Conservation (phyloP, 768 basidiomycete species). For the Phylloporus sp. region DNA sequence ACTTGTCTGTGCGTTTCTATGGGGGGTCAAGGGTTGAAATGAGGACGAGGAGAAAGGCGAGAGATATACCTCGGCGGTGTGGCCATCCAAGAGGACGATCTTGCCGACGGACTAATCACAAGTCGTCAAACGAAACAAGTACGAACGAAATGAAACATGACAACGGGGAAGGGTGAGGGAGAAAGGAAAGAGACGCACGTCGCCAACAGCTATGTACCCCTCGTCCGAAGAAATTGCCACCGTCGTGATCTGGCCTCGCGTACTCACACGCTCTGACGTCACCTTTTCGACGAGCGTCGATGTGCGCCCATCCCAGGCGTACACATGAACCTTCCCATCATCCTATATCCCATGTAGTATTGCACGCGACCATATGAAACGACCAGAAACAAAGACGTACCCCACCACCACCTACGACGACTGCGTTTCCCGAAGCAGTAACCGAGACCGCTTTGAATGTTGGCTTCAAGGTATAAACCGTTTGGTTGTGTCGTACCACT, state of each 20-base stretch:
- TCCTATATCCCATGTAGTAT: conserved; percentile 24
- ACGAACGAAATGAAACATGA: not conserved
- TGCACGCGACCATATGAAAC: not conserved
- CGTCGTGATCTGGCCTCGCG: conserved; percentile 55
- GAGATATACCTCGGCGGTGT: conserved; percentile 46
- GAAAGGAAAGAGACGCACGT: conserved; percentile 47
- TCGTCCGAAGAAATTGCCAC: conserved; percentile 81
- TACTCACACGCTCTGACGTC: conserved; percentile 59
- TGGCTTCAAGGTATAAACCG: conserved; percentile 50
- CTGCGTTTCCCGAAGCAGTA: conserved; percentile 43
- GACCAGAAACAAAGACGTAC: conserved; percentile 36
- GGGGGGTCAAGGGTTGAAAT: not conserved
- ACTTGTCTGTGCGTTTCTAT: conserved; percentile 66
- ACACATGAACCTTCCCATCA: conserved; percentile 73
- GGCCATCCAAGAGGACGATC: conserved; percentile 70
- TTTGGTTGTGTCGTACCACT: conserved; percentile 66
- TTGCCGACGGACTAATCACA: conserved; percentile 66
- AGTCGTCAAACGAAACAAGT: not conserved
- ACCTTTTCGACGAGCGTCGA: conserved; percentile 45
- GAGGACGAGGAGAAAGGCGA: not conserved
- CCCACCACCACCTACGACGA: conserved; percentile 75
- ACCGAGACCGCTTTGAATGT: conserved; percentile 52
- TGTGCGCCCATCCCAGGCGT: conserved; percentile 63
- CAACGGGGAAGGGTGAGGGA: not conserved
- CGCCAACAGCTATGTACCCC: conserved; percentile 70